Evolutionary conservation across 2,329 filamentous ascomycete species (phyloP).

Genomic region (Colletotrichum liaoningense): DNA sequence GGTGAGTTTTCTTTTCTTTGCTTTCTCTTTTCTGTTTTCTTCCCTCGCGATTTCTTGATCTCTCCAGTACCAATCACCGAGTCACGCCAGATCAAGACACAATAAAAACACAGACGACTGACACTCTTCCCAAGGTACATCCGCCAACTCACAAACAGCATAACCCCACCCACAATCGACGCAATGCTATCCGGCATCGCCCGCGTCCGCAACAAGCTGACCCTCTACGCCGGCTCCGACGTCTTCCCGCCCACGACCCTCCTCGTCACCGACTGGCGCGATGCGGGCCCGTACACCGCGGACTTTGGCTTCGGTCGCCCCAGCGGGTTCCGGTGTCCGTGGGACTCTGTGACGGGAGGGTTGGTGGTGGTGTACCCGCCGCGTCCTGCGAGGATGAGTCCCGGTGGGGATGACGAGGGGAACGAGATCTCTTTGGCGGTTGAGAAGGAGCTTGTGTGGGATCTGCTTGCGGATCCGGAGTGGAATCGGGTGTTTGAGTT

Average conservation of each 20-base stretch:
- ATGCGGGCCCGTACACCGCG: slow-evolving; percentile 40
- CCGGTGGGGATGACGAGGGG: slow-evolving; percentile 47
- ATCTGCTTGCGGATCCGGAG: slow-evolving; percentile 46
- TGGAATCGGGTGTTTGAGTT: slow-evolving; percentile 52
- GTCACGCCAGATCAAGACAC: no score
- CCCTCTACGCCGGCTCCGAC: slow-evolving; percentile 47
- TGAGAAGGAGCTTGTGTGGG: slow-evolving; percentile 46
- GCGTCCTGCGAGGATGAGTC: slow-evolving; percentile 18
- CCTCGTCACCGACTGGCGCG: slow-evolving; percentile 50
- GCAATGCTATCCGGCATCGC: slow-evolving; percentile 45
- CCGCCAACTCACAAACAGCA: slow-evolving; percentile 46
- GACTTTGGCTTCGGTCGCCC: slow-evolving; percentile 52
- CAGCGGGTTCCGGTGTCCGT: slow-evolving; percentile 43
- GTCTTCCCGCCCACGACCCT: slow-evolving; percentile 48
- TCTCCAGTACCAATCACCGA: no score
- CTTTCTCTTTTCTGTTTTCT: no score
- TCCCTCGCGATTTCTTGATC: no score
- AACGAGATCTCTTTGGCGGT: slow-evolving; percentile 47
- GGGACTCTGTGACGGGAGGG: background rate
- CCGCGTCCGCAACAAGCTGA: slow-evolving; percentile 49
- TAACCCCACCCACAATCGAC: slow-evolving; percentile 46
- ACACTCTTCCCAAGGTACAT: slow-evolving; percentile 29
- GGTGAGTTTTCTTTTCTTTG: slow-evolving; percentile 38
- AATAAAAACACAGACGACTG: background rate
- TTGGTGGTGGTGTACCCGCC: background rate